phyloP scores from a whole-genome alignment of 495 filamentous ascomycete species.

The Neurospora pannonica region DNA sequence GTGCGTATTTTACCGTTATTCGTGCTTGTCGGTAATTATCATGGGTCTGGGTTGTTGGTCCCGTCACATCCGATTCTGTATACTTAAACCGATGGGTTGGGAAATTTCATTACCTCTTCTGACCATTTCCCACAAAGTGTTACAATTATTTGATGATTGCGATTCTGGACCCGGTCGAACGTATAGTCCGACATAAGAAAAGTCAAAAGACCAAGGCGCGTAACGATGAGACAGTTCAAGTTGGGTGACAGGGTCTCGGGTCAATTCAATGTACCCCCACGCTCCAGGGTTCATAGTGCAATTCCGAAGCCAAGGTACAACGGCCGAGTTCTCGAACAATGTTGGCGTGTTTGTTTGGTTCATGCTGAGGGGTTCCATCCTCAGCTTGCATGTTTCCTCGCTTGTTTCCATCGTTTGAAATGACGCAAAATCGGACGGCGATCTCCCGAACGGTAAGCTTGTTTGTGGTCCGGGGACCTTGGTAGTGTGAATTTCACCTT shows the following conservation, averaged over 20 bases:
- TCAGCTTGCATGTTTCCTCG: not conserved
- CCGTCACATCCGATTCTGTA: not conserved
- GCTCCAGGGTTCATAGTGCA: not conserved
- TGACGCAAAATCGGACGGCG: not conserved
- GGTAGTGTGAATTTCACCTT: not conserved
- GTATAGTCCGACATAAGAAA: not conserved
- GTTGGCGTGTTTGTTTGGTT: not conserved
- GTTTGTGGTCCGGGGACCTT: not conserved
- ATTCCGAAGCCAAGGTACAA: not conserved
- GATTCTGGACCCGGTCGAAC: not conserved
- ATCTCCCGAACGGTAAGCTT: not conserved
- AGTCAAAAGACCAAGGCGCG: not conserved
- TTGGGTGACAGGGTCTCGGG: not conserved
- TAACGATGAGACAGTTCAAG: not conserved
- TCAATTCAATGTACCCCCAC: not conserved
- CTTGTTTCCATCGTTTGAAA: not conserved
- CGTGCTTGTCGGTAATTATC: not conserved
- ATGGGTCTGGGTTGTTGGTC: not conserved
- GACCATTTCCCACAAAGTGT: not conserved
- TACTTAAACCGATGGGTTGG: not conserved
- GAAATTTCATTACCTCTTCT: not conserved
- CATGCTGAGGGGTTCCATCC: not conserved
- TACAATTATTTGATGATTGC: not conserved
- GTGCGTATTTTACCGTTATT: not conserved
- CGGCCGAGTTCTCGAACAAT: not conserved